Evolutionary conservation across 768 basidiomycete genomes (phyloP).

Genomic region (Leccinum olivaceopallidum): DNA sequence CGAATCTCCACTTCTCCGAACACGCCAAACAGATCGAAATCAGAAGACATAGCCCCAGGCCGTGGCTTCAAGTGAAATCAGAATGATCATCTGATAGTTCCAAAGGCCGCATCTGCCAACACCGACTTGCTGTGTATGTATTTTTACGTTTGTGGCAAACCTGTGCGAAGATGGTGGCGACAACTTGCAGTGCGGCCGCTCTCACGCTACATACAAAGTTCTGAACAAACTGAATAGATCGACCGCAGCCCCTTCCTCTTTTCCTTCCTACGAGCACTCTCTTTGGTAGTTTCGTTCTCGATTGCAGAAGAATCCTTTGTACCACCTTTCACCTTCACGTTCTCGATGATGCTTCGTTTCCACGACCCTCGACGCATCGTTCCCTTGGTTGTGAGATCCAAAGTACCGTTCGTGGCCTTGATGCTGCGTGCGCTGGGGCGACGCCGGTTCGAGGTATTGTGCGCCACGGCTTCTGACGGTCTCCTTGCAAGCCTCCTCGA

Average conservation of each 20-base stretch:
- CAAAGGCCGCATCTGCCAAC: too few relatives aligned
- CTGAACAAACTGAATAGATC: slow-evolving; percentile 30
- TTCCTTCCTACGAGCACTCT: slow-evolving; percentile 14
- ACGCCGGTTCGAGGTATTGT: slow-evolving; percentile 15
- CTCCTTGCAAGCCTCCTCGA: slow-evolving; percentile 11
- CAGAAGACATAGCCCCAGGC: too few relatives aligned
- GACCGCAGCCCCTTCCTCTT: slow-evolving; percentile 30
- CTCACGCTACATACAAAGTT: slow-evolving; percentile 10
- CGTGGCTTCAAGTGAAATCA: too few relatives aligned
- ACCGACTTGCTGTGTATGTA: neutral
- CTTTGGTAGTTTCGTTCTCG: slow-evolving; percentile 17
- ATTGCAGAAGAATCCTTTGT: slow-evolving; percentile 10
- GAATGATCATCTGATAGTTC: neutral
- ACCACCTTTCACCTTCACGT: slow-evolving; percentile 13
- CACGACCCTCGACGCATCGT: slow-evolving; percentile 28
- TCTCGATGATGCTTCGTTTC: slow-evolving; percentile 26
- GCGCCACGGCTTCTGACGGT: slow-evolving; percentile 1
- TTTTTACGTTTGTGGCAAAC: too few relatives aligned
- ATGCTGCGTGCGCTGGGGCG: slow-evolving; percentile 16
- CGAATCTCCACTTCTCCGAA: neutral
- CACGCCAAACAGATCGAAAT: too few relatives aligned
- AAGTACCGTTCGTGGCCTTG: slow-evolving; percentile 10
- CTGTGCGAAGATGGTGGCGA: too few relatives aligned
- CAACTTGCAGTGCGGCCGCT: too few relatives aligned
- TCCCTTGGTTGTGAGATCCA: slow-evolving; percentile 17